A percentile compares a stretch with the other conserved stretches of the same genome.
phyloP scores from a whole-genome alignment of 2,329 filamentous ascomycete species.

The Penicillium palitans region DNA sequence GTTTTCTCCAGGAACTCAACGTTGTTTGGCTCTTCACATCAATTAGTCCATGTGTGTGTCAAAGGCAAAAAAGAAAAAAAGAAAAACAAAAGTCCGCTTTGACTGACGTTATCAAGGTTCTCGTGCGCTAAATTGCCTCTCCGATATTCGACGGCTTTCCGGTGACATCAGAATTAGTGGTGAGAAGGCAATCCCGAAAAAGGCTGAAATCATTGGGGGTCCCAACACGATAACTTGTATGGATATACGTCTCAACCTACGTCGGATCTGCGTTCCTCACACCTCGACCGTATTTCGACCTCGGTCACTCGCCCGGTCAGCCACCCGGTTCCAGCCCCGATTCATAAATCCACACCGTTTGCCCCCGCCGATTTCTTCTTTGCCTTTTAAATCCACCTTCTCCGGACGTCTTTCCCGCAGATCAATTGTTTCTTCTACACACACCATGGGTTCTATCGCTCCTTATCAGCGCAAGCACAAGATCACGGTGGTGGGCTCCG shows the following conservation, averaged over 20 bases:
- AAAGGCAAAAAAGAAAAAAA: constrained; percentile 6
- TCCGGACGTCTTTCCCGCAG: constrained; percentile 18
- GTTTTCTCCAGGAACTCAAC: constrained; percentile 16
- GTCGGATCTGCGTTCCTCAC: constrained; percentile 28
- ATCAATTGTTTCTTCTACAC: constrained; percentile 24
- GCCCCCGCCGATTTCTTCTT: constrained; percentile 21
- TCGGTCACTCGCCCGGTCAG: constrained; percentile 32
- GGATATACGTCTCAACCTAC: constrained; percentile 20
- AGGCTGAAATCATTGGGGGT: constrained; percentile 15
- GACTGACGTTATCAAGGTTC: constrained; percentile 18
- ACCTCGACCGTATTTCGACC: constrained; percentile 25
- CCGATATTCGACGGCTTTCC: constrained; percentile 1
- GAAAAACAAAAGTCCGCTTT: constrained; percentile 4
- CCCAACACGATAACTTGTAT: constrained; percentile 13
- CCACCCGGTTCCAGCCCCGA: constrained; percentile 25
- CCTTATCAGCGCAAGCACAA: constrained; percentile 41
- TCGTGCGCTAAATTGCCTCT: neutral
- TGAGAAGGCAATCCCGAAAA: constrained; percentile 12
- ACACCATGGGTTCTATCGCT: constrained; percentile 36
- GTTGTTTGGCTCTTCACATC: constrained; percentile 14
- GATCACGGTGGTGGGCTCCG: constrained; percentile 81
- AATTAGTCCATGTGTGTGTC: neutral
- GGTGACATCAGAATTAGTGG: constrained; percentile 8
- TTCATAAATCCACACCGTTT: constrained; percentile 18
- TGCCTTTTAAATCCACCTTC: constrained; percentile 21